Conservation (phyloP, 768 basidiomycete genomes). For the Mycena leptocephala region DNA sequence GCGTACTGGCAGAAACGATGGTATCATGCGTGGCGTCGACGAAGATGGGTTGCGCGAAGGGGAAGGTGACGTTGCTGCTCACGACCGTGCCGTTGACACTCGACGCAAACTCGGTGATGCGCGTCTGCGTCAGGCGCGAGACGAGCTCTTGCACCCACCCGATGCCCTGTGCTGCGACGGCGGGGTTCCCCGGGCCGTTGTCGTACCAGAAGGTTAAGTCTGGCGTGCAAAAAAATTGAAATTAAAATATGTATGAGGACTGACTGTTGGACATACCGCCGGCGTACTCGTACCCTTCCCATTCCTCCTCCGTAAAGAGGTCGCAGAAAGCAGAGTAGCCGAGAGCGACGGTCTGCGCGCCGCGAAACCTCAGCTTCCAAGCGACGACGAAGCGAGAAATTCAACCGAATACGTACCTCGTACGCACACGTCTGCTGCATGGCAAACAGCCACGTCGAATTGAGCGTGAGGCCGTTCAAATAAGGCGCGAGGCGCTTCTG, state of each 20-base stretch:
- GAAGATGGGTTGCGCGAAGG: conserved; percentile 72
- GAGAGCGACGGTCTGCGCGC: conserved; percentile 79
- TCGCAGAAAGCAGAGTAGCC: conserved; percentile 86
- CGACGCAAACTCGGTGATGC: conserved; percentile 67
- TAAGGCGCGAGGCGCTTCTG: conserved; percentile 65
- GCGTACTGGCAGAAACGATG: conserved; percentile 74
- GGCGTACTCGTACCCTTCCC: conserved; percentile 84
- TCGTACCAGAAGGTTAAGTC: conserved; percentile 77
- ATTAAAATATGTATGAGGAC: neutral
- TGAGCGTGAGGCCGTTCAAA: conserved; percentile 68
- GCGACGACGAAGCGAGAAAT: neutral
- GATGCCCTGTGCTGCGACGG: conserved; percentile 73
- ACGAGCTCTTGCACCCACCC: conserved; percentile 83
- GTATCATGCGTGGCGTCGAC: conserved; percentile 87
- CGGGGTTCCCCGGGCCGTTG: conserved; percentile 79
- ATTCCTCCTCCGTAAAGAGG: conserved; percentile 86
- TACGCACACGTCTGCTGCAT: conserved; percentile 85
- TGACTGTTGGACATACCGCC: conserved; percentile 42
- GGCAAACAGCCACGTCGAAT: conserved; percentile 66
- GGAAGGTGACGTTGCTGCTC: conserved; percentile 67
- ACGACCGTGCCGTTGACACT: conserved; percentile 82
- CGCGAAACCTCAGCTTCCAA: neutral
- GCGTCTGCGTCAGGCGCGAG: conserved; percentile 76
- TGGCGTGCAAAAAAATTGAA: too few species aligned
- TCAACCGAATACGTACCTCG: conserved; percentile 62